Evolutionary conservation across 225 moss, liverwort and hornwort species (phyloP), one percentile per base, ranked within the genome.

Genomic region (Asterella californica): DNA sequence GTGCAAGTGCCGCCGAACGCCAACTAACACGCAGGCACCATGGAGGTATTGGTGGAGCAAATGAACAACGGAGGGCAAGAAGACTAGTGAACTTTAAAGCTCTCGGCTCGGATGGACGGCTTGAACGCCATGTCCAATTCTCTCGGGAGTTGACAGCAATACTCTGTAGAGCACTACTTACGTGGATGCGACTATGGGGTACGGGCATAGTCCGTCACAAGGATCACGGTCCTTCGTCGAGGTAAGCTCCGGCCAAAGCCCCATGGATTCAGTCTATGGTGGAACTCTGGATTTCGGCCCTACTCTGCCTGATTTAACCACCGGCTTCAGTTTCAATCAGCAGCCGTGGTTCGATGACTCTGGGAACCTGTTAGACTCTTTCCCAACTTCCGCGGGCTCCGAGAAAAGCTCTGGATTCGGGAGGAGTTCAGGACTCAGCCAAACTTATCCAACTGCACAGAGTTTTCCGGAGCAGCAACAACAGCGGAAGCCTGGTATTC

Each of bases 31-130:
- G 52, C 52, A 52, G 52, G 10, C 69, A 24, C 42, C 38, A 84
- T 84, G 81, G 84, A 84, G 73, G 80, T 74, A 66, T 55, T 85
- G 79, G 76, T 75, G 62, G 85, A 82, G 48, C 75, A 79, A 29
- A 79, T 79, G 79, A 81, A 74, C 34, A 76, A 25, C 33, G n/a
- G 49, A 2, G 79, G 76, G 45, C 69, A 10, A 30, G 74, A 81
- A 48, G 42, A 3, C 42, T 42, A 7, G 3, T 42, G 42, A 42
- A 42, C 42, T 42, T 76, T 70, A 38, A 57, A 79, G 6, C 57
- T 79, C 17, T 32, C 46, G 32, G 4, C 70, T 6, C 83, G 82
- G 82, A 72, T 83, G 77, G 86, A 86, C 37, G 77, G 80, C 0
- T 57, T 86, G 66, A 64, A 78, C 18, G 42, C 64, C 4, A 76